phyloP scores from a whole-genome alignment of 805 yeast genomes.

The Grigorovia jiainica region DNA sequence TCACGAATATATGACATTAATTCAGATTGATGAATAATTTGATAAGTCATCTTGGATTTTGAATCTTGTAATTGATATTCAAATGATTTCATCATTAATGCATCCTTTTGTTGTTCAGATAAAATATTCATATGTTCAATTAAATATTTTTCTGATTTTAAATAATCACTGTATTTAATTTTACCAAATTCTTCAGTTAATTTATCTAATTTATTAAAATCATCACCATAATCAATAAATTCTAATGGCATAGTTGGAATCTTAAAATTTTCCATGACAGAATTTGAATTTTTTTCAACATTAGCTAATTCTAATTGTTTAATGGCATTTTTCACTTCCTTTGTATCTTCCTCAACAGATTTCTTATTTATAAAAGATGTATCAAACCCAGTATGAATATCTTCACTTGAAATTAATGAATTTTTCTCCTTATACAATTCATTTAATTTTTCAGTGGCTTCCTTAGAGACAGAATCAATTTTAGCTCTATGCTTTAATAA shows the following conservation, averaged over 20 bases:
- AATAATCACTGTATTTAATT: constrained; percentile 40
- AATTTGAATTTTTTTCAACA: background rate
- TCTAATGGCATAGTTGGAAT: constrained; percentile 8
- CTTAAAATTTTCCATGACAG: background rate
- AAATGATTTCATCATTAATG: constrained; percentile 86
- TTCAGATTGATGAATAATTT: constrained; percentile 71
- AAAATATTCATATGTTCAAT: constrained; percentile 58
- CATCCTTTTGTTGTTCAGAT: constrained; percentile 79
- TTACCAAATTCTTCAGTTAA: constrained; percentile 59
- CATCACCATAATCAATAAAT: constrained; percentile 29
- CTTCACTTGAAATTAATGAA: constrained; percentile 77
- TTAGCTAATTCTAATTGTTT: constrained; percentile 4
- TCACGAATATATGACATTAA: constrained; percentile 61
- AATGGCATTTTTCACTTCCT: constrained; percentile 4
- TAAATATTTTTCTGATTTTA: constrained; percentile 43
- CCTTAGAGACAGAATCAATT: constrained; percentile 54
- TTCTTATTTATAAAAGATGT: constrained; percentile 66
- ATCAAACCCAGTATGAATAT: constrained; percentile 86
- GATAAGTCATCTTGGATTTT: constrained; percentile 36
- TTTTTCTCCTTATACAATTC: constrained; percentile 63
- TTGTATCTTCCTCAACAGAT: constrained; percentile 16
- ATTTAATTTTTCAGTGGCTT: constrained; percentile 57
- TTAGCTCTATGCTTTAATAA: constrained; percentile 54
- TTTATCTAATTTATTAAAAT: constrained; percentile 46
- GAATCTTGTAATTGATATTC: constrained; percentile 59